Evolutionary conservation across 2,329 filamentous ascomycete species (phyloP).

Genomic region (Ceratocystis papillata): DNA sequence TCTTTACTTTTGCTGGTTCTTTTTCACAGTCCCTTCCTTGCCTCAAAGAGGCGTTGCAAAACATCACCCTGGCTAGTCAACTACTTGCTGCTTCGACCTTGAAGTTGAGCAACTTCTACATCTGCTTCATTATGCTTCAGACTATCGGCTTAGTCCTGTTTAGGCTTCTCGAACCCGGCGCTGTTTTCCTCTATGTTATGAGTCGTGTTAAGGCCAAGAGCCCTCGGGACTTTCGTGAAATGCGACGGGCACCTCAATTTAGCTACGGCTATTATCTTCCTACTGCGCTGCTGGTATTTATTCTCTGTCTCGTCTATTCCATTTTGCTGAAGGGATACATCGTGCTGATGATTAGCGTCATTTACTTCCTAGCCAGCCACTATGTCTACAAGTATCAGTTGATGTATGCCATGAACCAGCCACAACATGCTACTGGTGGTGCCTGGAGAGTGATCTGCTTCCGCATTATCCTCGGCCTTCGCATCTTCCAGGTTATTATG

Average conservation of each 20-base stretch:
- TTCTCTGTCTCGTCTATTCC: slow-evolving; percentile 91
- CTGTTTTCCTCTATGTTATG: slow-evolving; percentile 72
- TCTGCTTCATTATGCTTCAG: slow-evolving; percentile 87
- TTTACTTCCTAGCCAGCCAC: slow-evolving; percentile 74
- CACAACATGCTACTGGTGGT: slow-evolving; percentile 81
- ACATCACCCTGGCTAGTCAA: slow-evolving; percentile 66
- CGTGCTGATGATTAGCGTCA: slow-evolving; percentile 68
- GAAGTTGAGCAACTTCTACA: slow-evolving; percentile 70
- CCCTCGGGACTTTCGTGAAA: slow-evolving; percentile 75
- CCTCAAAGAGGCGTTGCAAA: slow-evolving; percentile 62
- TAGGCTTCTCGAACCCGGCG: slow-evolving; percentile 79
- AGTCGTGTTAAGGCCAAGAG: slow-evolving; percentile 69
- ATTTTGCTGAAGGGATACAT: slow-evolving; percentile 69
- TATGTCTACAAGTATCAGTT: slow-evolving; percentile 96
- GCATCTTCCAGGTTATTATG: slow-evolving; percentile 87
- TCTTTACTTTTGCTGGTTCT: slow-evolving; percentile 82
- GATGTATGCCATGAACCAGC: slow-evolving; percentile 95
- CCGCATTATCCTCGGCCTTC: slow-evolving; percentile 71
- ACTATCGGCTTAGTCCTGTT: slow-evolving; percentile 90
- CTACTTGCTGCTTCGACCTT: slow-evolving; percentile 67
- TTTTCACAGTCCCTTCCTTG: slow-evolving; percentile 64
- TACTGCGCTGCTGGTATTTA: slow-evolving; percentile 83
- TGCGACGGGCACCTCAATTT: slow-evolving; percentile 74
- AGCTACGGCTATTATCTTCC: slow-evolving; percentile 95
- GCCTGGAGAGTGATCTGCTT: slow-evolving; percentile 97